These are phyloP conservation scores for Fusarium abutilonis DNA, from an alignment of 2,329 filamentous ascomycete species.

Conservation along the genomic window DNA sequence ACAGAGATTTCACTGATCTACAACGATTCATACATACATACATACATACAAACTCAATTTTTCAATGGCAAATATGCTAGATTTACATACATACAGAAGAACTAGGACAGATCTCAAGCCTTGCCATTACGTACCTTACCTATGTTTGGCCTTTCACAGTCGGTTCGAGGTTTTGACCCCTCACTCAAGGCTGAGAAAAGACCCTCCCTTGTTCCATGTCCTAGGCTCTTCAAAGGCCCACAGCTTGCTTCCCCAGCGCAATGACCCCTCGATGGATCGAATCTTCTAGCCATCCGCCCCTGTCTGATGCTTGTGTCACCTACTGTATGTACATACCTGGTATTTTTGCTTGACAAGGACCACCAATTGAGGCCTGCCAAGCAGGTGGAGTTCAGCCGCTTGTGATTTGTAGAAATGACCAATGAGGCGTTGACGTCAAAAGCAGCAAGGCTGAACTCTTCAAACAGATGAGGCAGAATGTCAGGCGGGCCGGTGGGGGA, in stretches of 20 bases:
- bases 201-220: slow-evolving; percentile 33
- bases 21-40: slow-evolving; percentile 16
- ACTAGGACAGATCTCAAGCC: neutral
- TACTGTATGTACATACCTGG: no score
- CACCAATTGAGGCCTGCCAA: slow-evolving; percentile 22
- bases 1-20: slow-evolving; percentile 17
- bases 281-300: slow-evolving; percentile 39
- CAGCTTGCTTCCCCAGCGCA: slow-evolving; percentile 30
- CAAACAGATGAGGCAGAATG: neutral
- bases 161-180: slow-evolving; percentile 19
- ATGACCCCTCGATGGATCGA: slow-evolving; percentile 33
- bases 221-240: slow-evolving; percentile 38
- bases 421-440: slow-evolving; percentile 12
- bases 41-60: neutral
- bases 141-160: neutral
- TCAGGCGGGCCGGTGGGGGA: slow-evolving; percentile 1
- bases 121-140: neutral
- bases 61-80: slow-evolving; percentile 3
- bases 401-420: slow-evolving; percentile 1
- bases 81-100: no score
- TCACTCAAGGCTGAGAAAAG: slow-evolving; percentile 39
- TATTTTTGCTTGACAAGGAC: neutral
- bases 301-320: slow-evolving; percentile 8
- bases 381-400: slow-evolving; percentile 1
- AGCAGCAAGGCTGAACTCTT: slow-evolving; percentile 27